Evolutionary conservation across 345 rosid species (phyloP).

Genomic region (Adansonia digitata): DNA sequence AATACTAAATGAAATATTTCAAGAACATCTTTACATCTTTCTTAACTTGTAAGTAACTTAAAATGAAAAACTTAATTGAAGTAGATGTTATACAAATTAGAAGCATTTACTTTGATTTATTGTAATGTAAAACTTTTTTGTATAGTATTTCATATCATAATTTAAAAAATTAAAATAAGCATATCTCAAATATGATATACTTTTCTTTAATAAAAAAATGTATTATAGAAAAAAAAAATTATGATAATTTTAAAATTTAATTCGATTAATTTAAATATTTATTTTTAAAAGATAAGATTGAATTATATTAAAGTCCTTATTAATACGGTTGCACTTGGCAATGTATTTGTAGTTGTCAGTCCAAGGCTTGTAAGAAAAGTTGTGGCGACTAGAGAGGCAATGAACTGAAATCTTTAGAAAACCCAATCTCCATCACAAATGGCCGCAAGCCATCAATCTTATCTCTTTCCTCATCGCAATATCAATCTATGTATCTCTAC

Average conservation of each 20-base stretch:
- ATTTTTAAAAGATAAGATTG: too few species aligned
- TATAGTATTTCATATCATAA: background rate
- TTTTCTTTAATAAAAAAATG: too few species aligned
- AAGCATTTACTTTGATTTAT: background rate
- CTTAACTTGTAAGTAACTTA: background rate
- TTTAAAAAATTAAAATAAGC: background rate
- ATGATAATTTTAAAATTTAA: too few species aligned
- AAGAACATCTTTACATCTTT: background rate
- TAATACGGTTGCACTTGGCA: too few species aligned
- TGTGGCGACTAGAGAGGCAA: constrained; percentile 24
- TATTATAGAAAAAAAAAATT: too few species aligned
- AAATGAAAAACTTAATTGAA: background rate
- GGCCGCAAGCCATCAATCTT: constrained; percentile 11
- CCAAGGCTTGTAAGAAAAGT: constrained; percentile 6
- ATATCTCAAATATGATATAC: too few species aligned
- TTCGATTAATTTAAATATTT: too few species aligned
- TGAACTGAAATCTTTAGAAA: constrained; percentile 25
- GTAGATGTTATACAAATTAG: background rate
- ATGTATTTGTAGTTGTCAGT: background rate
- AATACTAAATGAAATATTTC: too few species aligned
- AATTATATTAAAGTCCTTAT: too few species aligned
- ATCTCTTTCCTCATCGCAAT: constrained; percentile 10
- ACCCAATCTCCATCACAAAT: constrained; percentile 26
- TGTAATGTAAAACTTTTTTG: background rate
- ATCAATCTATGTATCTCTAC: too few species aligned